Evolutionary conservation across 1,139 yeast genomes (phyloP), one percentile per base, ranked within the genome.

Genomic region (Taphrina communis): DNA sequence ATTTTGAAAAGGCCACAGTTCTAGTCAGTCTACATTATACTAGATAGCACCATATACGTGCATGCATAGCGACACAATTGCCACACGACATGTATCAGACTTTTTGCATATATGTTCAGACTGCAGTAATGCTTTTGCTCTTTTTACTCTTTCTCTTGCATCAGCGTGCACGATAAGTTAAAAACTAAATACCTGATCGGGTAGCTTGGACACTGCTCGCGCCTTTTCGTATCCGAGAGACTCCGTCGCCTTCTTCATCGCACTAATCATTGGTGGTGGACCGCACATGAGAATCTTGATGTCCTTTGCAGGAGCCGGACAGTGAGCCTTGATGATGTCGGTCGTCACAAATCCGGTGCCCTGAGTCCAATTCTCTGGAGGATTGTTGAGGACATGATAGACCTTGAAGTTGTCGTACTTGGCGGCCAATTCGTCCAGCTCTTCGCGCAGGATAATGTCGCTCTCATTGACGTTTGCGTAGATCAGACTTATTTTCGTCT

Each of bases 171-270:
- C n/a, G n/a, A n/a, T n/a, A n/a, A n/a, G n/a, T n/a, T n/a, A 92
- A 76, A 92, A 92, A 41, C 89, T 89, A 80, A 94, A 94, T 44
- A 93, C 90, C 80, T 92, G 96, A 80, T 95, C 98, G 70, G 92
- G 96, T 76, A 90, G 84, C 81, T 92, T 92, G 66, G 96, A 88
- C 48, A 93, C 92, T 4, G 97, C 95, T 80, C 87, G 89, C 70
- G 97, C 93, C 84, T 91, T 92, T 68, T 85, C 85, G 80, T 81
- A 95, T 25, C 97, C 98, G 74, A 93, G 83, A 69, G 80, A 82
- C 31, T 82, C 81, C 50, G 96, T 92, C 66, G 89, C 90, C 82
- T 88, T 92, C 83, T 92, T 93, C 77, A 88, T 83, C 69, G 90
- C 87, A 66, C 88, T 82, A 66, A 86, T 86, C 94, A 90, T 88